These are phyloP conservation scores for Pistacia atlantica DNA, from an alignment of 345 rosid species.

Conservation along the genomic window DNA sequence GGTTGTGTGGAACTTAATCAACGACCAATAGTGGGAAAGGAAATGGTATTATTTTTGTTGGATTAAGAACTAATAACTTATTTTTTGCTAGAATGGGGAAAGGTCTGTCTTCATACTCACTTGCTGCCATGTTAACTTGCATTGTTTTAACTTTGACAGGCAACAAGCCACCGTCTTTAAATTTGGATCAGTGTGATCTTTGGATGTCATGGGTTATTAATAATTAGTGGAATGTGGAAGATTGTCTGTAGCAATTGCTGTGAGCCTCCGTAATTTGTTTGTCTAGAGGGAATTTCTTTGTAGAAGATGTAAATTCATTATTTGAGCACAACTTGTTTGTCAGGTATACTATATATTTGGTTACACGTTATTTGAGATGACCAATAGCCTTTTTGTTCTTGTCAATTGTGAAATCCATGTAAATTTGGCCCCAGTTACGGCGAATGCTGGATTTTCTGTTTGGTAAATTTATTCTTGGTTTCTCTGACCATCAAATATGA, in stretches of 20 bases:
- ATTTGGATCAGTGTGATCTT: neutral
- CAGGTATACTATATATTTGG: neutral
- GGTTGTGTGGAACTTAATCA: neutral
- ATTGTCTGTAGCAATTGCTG: neutral
- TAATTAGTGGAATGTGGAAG: neutral
- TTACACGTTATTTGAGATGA: neutral
- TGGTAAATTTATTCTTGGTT: neutral
- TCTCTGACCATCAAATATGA: neutral
- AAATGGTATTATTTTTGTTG: neutral
- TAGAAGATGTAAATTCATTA: neutral
- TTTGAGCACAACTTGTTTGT: neutral
- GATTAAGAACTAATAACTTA: neutral
- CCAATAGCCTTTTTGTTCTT: neutral
- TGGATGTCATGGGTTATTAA: neutral
- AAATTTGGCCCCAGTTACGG: neutral
- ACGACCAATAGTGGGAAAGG: neutral
- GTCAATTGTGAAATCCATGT: neutral
- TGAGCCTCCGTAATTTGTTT: slow-evolving; percentile 3
- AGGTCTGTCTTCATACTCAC: neutral
- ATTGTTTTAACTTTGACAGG: neutral
- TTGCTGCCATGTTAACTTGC: neutral
- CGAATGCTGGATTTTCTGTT: neutral
- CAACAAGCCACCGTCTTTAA: neutral
- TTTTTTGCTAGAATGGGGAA: slow-evolving; percentile 5
- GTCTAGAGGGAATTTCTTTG: neutral